Evolutionary conservation across 768 basidiomycete species (phyloP).

Genomic region (Boletus fagicola): DNA sequence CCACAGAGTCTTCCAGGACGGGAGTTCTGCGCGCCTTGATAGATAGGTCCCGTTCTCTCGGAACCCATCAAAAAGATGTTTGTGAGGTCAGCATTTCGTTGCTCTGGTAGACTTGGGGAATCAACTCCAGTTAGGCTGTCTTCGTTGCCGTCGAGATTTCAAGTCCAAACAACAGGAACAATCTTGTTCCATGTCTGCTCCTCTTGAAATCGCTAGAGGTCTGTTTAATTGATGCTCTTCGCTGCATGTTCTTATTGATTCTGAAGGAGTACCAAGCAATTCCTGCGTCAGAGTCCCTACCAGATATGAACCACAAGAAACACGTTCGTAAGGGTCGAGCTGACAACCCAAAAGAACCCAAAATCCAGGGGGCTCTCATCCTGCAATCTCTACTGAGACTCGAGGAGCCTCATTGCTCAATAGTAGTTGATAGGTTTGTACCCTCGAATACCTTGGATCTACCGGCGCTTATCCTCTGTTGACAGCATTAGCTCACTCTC

Average conservation of each 20-base stretch:
- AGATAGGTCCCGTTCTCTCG: slow-evolving; percentile 58
- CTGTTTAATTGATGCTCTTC: slow-evolving; percentile 10
- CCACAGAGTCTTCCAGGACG: slow-evolving; percentile 61
- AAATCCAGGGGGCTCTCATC: slow-evolving; percentile 81
- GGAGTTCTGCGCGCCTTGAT: slow-evolving; percentile 78
- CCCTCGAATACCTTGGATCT: background rate
- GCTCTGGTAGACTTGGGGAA: background rate
- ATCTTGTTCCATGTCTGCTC: slow-evolving; percentile 69
- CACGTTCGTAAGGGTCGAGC: slow-evolving; percentile 16
- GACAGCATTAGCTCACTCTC: slow-evolving; percentile 58
- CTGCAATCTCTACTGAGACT: slow-evolving; percentile 80
- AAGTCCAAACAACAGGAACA: slow-evolving; percentile 44
- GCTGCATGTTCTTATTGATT: slow-evolving; percentile 2
- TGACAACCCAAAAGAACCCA: slow-evolving; percentile 53
- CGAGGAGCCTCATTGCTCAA: slow-evolving; percentile 59
- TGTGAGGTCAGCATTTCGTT: slow-evolving; percentile 49
- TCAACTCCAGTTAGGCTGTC: slow-evolving; percentile 48
- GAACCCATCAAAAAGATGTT: slow-evolving; percentile 46
- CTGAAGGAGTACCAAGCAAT: slow-evolving; percentile 25
- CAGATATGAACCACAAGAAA: slow-evolving; percentile 14
- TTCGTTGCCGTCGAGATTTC: slow-evolving; percentile 57
- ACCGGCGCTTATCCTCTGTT: slow-evolving; percentile 5
- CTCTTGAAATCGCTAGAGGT: slow-evolving; percentile 52
- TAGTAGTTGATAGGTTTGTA: slow-evolving; percentile 67
- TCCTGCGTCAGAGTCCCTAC: slow-evolving; percentile 6